Base-by-base conservation (phyloP, 345 rosid species). In the Lumnitzera racemosa region DNA sequence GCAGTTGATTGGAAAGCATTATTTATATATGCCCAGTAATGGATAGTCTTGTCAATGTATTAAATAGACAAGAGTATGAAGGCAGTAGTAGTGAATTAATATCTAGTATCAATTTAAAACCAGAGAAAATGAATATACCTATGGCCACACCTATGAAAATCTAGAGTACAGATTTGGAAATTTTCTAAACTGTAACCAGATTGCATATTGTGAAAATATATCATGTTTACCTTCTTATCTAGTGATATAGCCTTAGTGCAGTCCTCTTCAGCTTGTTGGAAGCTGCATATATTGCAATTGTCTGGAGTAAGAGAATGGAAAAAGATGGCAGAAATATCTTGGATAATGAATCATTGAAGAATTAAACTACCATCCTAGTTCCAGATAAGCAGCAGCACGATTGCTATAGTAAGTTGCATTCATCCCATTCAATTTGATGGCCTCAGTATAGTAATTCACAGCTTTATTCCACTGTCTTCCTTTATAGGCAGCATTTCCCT, bases 401-500 rank as follows among this genome's bases (percentile, higher is more conserved):
- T 89, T 92, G 80, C 81, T 69, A 75, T 75, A 85, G 66, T 76
- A 89, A 51, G 96, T 87, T 52, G 94, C 86, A 74, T 70, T 87
- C 41, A 66, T 66, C 69, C 72, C 84, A 72, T 82, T 89, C 69
- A 92, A 69, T 62, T 87, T 89, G 63, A 92, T 84, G 68, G 98
- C 98, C 81, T 89, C 91, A 62, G 72, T 79, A 65, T 92, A 92
- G 71, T 70, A 92, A 56, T 65, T 81, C 24, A 77, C 85, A 61
- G 98, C 96, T 76, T 85, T 87, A 62, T 84, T 87, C 96, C 96
- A 92, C 67, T 89, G 87, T 59, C 15, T 41, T 58, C 86, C 89
- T 76, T 89, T 92, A 66, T 67, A 92, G 66, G 96, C 94, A 70
- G 88, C 87, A 77, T 92, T 92, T 50, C 98, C 98, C 98, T 92